A percentile compares a stretch with the other conserved stretches of the same genome.
Conservation (phyloP, 371 early-diverging fungal genomes). For the Zancudomyces culisetae region DNA sequence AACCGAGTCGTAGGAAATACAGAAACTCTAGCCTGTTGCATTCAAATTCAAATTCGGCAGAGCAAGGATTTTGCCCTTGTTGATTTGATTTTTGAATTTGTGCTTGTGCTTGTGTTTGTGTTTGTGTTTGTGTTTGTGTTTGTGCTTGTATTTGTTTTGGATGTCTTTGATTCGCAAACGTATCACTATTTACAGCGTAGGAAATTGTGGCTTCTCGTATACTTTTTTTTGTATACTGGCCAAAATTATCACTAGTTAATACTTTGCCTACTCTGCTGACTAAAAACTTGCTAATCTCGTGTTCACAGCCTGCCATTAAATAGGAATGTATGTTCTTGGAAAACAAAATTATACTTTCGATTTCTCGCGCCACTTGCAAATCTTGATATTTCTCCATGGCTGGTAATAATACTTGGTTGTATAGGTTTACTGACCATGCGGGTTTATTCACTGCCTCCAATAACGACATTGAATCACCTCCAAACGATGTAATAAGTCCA, state of each 20-base stretch:
- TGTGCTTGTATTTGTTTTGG: too few species aligned
- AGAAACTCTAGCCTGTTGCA: too few species aligned
- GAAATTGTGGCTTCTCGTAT: too few species aligned
- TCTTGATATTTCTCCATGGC: constrained; percentile 13
- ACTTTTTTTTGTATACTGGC: constrained; percentile 12
- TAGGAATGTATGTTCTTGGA: constrained; percentile 5
- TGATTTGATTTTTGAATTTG: too few species aligned
- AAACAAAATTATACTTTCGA: constrained; percentile 6
- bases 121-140: too few species aligned
- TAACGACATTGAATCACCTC: background rate
- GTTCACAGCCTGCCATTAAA: constrained; percentile 4
- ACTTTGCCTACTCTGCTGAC: constrained; percentile 2
- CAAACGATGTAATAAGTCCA: too few species aligned
- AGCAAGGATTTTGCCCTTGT: too few species aligned
- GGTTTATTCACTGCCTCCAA: background rate
- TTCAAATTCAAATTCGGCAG: too few species aligned
- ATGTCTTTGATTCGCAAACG: too few species aligned
- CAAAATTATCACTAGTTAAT: constrained; percentile 8
- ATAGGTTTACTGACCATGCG: constrained; percentile 14
- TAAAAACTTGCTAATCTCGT: constrained; percentile 9
- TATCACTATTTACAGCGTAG: too few species aligned
- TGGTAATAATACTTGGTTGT: constrained; percentile 12
- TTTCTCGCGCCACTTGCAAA: constrained; percentile 8
- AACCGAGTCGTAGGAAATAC: too few species aligned
- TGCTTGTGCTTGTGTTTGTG: too few species aligned